These are phyloP conservation scores for Silene uniflora DNA, from an alignment of 148 eudicot genomes.

Conservation along the genomic window DNA sequence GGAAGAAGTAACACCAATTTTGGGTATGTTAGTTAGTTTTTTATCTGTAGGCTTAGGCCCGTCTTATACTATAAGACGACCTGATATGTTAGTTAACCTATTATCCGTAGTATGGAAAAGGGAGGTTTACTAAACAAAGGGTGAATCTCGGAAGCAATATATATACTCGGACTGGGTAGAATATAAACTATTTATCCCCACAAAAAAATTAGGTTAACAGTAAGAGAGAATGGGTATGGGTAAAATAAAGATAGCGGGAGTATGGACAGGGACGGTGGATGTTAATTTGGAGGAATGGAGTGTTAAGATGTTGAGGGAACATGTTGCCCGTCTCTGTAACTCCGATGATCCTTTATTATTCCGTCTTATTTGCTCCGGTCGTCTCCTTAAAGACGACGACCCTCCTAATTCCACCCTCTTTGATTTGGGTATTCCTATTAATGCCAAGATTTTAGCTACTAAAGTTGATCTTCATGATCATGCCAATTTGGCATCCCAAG, in stretches of 20 bases:
- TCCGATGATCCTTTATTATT: constrained; percentile 27
- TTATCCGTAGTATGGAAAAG: no score
- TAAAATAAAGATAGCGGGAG: constrained; percentile 77
- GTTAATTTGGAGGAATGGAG: constrained; percentile 63
- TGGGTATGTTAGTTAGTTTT: no score
- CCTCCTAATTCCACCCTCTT: constrained; percentile 35
- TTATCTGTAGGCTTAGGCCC: no score
- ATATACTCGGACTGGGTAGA: no score
- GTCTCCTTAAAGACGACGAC: constrained; percentile 53
- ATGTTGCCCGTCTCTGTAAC: constrained; percentile 47
- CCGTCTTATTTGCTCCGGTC: constrained; percentile 72
- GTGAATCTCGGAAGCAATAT: no score
- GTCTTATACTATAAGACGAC: no score
- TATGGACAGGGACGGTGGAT: constrained; percentile 74
- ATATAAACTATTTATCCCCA: no score
- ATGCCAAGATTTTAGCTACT: constrained; percentile 61
- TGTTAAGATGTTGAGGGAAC: constrained; percentile 52
- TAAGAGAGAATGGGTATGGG: not conserved
- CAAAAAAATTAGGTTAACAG: no score
- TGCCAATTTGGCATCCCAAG: constrained; percentile 56
- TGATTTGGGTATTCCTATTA: constrained; percentile 60
- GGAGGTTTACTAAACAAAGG: no score
- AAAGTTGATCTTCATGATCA: constrained; percentile 41
- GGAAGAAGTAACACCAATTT: no score
- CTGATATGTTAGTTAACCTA: no score